Percentiles rank a stretch among this genome's conserved stretches.
Evolutionary conservation across 1,139 yeast species (phyloP).

Genomic region (Protomyces inouyei): DNA sequence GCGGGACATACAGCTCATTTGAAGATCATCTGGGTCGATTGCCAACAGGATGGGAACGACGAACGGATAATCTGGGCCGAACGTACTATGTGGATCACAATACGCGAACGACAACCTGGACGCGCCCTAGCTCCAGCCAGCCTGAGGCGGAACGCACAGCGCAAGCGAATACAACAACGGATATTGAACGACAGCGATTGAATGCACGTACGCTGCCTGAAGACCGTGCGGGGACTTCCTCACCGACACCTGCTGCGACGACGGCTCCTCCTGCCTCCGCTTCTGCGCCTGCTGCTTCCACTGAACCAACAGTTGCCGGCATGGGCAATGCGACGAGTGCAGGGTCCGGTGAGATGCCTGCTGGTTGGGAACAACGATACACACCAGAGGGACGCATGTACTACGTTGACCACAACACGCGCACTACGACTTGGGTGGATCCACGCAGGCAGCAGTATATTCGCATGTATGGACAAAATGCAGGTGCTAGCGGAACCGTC

Average conservation of each 20-base stretch:
- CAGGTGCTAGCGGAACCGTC: conserved; percentile 63
- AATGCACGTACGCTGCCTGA: conserved; percentile 88
- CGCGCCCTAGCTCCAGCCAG: conserved; percentile 70
- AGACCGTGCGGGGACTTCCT: conserved; percentile 41
- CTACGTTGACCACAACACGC: conserved; percentile 95
- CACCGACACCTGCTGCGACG: conserved; percentile 39
- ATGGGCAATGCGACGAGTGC: conserved; percentile 83
- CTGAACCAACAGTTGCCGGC: conserved; percentile 42
- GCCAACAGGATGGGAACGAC: conserved; percentile 98
- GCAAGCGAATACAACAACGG: conserved; percentile 50
- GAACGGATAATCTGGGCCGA: conserved; percentile 95
- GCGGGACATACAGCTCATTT: conserved; percentile 76
- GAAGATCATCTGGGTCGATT: conserved; percentile 95
- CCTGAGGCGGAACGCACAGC: conserved; percentile 31
- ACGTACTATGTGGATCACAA: conserved; percentile 97
- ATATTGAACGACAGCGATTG: conserved; percentile 85
- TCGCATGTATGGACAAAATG: conserved; percentile 69
- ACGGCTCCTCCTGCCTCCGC: conserved; percentile 46
- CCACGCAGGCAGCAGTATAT: conserved; percentile 94
- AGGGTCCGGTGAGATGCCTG: conserved; percentile 93
- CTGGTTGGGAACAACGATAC: conserved; percentile 98
- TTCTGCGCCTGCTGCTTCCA: conserved; percentile 66
- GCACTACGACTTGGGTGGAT: conserved; percentile 99
- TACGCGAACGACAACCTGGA: conserved; percentile 97
- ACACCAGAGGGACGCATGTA: conserved; percentile 98